Evolutionary conservation across 352 stramenopile species (phyloP).

Genomic region (Globisporangium middletonii): DNA sequence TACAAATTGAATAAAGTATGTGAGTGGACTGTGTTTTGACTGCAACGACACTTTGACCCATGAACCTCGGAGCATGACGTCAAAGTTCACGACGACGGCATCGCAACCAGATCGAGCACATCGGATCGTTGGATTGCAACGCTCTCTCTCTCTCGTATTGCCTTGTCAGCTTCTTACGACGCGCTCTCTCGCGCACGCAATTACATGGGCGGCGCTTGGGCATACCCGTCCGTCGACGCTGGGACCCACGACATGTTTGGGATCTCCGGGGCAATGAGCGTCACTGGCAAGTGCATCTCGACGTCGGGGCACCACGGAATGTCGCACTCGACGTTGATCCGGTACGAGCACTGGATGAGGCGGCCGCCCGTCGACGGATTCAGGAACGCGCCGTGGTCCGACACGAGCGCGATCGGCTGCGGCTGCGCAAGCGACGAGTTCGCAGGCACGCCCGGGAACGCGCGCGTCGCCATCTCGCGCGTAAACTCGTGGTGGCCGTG

Average conservation of each 20-base stretch:
- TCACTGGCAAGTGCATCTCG: conserved; percentile 46
- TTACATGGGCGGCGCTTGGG: conserved; percentile 1
- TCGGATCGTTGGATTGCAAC: no score
- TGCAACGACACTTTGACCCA: no score
- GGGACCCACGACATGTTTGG: conserved; percentile 22
- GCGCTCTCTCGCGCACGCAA: background rate
- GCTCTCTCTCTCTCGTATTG: background rate
- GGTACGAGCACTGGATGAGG: conserved; percentile 51
- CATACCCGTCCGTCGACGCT: conserved; percentile 12
- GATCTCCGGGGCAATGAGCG: conserved; percentile 37
- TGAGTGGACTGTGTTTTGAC: no score
- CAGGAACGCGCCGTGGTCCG: conserved; percentile 22
- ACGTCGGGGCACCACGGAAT: conserved; percentile 64
- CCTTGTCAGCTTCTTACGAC: background rate
- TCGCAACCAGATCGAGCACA: no score
- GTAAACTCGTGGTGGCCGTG: conserved; percentile 31
- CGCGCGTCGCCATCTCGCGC: conserved; percentile 27
- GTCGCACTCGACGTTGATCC: conserved; percentile 59
- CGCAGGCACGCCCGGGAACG: conserved; percentile 42
- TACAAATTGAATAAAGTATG: background rate
- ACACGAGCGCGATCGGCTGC: conserved; percentile 37
- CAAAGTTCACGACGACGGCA: no score
- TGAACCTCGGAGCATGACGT: no score
- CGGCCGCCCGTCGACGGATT: conserved; percentile 41
- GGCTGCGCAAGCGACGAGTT: conserved; percentile 33